Percentiles rank a stretch among this genome's conserved stretches.
These are phyloP conservation scores for Bruguiera hainesii DNA, from an alignment of 441 rosid genomes.

Conservation along the genomic window DNA sequence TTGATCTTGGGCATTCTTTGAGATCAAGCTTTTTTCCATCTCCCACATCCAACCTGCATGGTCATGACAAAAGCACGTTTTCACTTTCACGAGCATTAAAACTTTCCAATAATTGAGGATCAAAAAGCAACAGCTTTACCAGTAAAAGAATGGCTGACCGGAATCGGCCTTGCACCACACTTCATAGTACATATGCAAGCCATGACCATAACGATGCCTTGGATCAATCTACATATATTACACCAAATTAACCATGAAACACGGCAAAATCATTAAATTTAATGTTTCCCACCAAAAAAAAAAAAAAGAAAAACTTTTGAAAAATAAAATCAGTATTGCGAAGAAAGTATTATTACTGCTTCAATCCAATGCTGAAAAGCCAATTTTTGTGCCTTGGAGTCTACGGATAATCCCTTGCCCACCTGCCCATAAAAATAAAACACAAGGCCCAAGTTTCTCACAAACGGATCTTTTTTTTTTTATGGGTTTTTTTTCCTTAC, in stretches of 20 bases:
- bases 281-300: neutral
- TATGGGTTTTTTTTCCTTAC: neutral
- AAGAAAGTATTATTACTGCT: slow-evolving; percentile 50
- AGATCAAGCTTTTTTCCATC: slow-evolving; percentile 77
- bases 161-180: slow-evolving; percentile 70
- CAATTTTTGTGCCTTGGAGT: slow-evolving; percentile 76
- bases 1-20: slow-evolving; percentile 53
- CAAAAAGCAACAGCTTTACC: slow-evolving; percentile 32
- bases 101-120: neutral
- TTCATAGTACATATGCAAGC: slow-evolving; percentile 62
- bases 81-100: neutral
- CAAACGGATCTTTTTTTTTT: neutral
- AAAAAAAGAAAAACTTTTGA: neutral
- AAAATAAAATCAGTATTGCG: neutral
- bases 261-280: no score
- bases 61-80: neutral
- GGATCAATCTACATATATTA: slow-evolving; percentile 65
- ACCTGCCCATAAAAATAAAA: slow-evolving; percentile 43
- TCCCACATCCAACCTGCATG: slow-evolving; percentile 81
- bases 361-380: slow-evolving; percentile 98
- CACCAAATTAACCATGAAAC: neutral
- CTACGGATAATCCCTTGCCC: slow-evolving; percentile 74
- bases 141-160: slow-evolving; percentile 88
- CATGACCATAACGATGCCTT: slow-evolving; percentile 91
- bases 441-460: neutral